Conservation (phyloP, 192 early-diverging fungal species). For the Chytriomyces hyalinus region DNA sequence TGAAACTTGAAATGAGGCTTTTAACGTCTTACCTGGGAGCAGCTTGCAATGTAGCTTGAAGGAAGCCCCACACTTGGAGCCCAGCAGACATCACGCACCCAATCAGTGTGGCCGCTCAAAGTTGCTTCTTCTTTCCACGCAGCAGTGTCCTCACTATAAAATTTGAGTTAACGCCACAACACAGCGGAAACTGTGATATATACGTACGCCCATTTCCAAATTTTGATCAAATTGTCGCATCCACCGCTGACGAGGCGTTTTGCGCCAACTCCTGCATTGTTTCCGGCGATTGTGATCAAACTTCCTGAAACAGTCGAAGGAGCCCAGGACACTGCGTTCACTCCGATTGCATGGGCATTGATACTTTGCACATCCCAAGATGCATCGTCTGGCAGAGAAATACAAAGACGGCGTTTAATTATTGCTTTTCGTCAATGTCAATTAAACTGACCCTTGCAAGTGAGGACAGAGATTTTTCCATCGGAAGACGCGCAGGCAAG, state of each 20-base stretch:
- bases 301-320: constrained; percentile 79
- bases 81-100: constrained; percentile 97
- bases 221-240: constrained; percentile 95
- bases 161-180: constrained; percentile 11
- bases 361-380: constrained; percentile 80
- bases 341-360: constrained; percentile 89
- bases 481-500: constrained; percentile 94
- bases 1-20: background rate
- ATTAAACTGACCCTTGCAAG: constrained; percentile 76
- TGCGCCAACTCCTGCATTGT: constrained; percentile 46
- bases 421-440: background rate
- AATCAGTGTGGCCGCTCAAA: constrained; percentile 92
- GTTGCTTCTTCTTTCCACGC: constrained; percentile 79
- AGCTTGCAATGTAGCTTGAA: constrained; percentile 86
- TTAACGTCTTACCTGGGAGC: constrained; percentile 73
- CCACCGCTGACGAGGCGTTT: constrained; percentile 91
- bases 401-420: background rate
- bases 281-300: constrained; percentile 54
- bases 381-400: constrained; percentile 71
- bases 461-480: constrained; percentile 89
- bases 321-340: constrained; percentile 95
- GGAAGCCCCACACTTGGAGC: constrained; percentile 94
- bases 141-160: constrained; percentile 72
- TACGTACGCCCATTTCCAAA: constrained; percentile 72
- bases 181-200: constrained; percentile 19